phyloP scores from a whole-genome alignment of 495 filamentous ascomycete genomes.

The Annulohypoxylon moriforme region DNA sequence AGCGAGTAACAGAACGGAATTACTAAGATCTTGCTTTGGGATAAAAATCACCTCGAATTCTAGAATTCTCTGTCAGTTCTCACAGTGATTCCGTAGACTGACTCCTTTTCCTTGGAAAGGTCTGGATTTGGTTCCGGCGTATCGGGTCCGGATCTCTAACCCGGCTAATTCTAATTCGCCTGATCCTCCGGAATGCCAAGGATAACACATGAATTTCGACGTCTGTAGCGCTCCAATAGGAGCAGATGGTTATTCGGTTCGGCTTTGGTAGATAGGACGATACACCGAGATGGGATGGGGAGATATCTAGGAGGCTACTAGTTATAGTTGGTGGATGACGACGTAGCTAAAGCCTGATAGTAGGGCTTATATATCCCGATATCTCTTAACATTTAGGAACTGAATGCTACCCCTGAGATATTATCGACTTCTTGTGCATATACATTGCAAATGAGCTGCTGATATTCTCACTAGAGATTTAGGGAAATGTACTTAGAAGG shows the following conservation, averaged over 20 bases:
- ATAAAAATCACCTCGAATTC: no score
- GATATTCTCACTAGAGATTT: no score
- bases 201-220: not conserved
- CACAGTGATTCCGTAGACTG: not conserved
- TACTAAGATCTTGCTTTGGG: no score
- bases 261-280: not conserved
- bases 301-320: no score
- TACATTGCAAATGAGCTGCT: no score
- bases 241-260: not conserved
- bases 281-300: not conserved
- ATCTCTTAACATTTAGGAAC: no score
- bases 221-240: not conserved
- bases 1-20: no score
- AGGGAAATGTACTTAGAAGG: no score
- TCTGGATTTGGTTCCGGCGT: not conserved
- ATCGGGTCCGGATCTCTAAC: not conserved
- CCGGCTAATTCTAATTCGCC: not conserved
- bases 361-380: no score
- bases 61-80: not conserved
- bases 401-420: no score
- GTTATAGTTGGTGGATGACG: no score
- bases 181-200: not conserved
- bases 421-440: no score
- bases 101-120: not conserved
- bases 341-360: not conserved